These are phyloP conservation scores for Yueomyces sp. DNA, from an alignment of 1,139 yeast species.

Conservation along the genomic window DNA sequence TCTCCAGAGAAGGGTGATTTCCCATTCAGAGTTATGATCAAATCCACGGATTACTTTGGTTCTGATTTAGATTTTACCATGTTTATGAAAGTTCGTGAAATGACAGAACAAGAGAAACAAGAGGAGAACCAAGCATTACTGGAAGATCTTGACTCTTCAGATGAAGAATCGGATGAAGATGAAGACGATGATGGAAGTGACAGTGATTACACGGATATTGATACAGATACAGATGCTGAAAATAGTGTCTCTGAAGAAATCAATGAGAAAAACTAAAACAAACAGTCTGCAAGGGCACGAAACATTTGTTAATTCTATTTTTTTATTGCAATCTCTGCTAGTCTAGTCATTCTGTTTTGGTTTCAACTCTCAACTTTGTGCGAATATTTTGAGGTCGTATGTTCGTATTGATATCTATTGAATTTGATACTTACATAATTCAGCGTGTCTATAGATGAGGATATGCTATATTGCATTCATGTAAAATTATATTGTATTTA, in stretches of 20 bases:
- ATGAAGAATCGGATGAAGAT: slow-evolving; percentile 39
- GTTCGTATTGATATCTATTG: too few species aligned
- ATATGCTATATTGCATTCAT: too few species aligned
- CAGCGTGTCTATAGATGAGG: too few species aligned
- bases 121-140: slow-evolving; percentile 9
- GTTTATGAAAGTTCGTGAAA: slow-evolving; percentile 44
- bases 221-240: slow-evolving; percentile 32
- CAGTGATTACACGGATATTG: slow-evolving; percentile 31
- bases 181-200: slow-evolving; percentile 38
- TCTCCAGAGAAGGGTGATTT: slow-evolving; percentile 53
- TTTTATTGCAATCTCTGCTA: too few species aligned
- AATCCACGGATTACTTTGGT: slow-evolving; percentile 59
- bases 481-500: too few species aligned
- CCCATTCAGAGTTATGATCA: slow-evolving; percentile 53
- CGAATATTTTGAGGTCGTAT: too few species aligned
- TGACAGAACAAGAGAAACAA: slow-evolving; percentile 25
- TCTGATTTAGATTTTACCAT: slow-evolving; percentile 59
- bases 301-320: background rate
- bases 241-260: slow-evolving; percentile 12
- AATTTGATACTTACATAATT: too few species aligned
- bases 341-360: too few species aligned
- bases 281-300: background rate
- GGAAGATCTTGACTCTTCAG: slow-evolving; percentile 24
- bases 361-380: too few species aligned
- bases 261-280: slow-evolving; percentile 2